Evolutionary conservation across 75 land plant genomes (phyloP).

Genomic region (Pinus taeda): DNA sequence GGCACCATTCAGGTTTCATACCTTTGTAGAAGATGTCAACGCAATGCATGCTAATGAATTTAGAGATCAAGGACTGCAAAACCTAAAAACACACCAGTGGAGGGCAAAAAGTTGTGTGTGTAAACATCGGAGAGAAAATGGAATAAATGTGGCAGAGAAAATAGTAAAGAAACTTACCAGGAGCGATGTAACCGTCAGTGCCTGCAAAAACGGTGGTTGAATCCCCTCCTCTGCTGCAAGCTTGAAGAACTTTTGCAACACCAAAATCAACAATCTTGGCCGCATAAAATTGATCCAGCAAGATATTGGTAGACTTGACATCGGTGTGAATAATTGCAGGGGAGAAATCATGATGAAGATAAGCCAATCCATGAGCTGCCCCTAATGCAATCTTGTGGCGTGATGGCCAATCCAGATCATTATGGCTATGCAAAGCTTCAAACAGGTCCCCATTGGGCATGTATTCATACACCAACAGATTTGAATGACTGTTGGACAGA

Average conservation of each 20-base stretch:
- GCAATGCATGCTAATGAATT: too few relatives aligned
- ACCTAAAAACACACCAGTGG: too few relatives aligned
- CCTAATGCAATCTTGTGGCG: slow-evolving; percentile 81
- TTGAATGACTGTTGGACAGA: slow-evolving; percentile 39
- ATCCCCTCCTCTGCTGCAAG: slow-evolving; percentile 11
- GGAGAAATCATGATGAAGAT: slow-evolving; percentile 83
- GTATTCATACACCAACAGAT: slow-evolving; percentile 74
- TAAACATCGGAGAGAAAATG: too few relatives aligned
- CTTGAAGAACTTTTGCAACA: slow-evolving; percentile 63
- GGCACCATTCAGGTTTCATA: too few relatives aligned
- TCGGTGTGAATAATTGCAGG: slow-evolving; percentile 87
- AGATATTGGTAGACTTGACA: slow-evolving; percentile 80
- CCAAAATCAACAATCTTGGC: slow-evolving; percentile 94
- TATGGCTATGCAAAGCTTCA: slow-evolving; percentile 57
- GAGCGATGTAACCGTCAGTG: slow-evolving; percentile 90
- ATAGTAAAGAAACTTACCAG: slow-evolving; percentile 40
- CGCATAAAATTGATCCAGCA: slow-evolving; percentile 73
- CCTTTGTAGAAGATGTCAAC: too few relatives aligned
- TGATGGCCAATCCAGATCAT: slow-evolving; percentile 67
- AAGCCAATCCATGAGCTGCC: slow-evolving; percentile 75
- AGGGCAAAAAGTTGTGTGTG: not conserved
- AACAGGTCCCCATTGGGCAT: slow-evolving; percentile 86
- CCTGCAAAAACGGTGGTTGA: slow-evolving; percentile 15
- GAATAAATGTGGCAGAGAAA: too few relatives aligned
- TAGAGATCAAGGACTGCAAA: too few relatives aligned